Conservation (phyloP, 495 filamentous ascomycete species). For the Podospora pseudocomata region DNA sequence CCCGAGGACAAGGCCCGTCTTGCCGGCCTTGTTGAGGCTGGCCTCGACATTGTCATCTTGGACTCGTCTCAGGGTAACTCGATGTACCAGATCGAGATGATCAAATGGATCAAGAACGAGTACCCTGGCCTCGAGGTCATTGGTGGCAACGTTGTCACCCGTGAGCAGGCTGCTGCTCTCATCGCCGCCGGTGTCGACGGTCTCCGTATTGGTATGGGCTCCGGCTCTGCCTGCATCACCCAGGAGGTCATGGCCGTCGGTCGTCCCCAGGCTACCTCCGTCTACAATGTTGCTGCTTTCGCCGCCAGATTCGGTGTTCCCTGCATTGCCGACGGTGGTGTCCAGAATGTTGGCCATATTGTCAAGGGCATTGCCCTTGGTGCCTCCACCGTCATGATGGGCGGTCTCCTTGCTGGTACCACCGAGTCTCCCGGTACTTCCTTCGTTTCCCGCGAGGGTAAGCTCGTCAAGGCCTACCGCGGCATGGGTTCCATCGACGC, state of each 20-base stretch:
- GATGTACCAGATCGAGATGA: constrained; percentile 95
- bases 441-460: constrained; percentile 88
- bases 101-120: constrained; percentile 86
- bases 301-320: constrained; percentile 93
- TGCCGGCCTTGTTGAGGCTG: constrained; percentile 86
- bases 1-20: constrained; percentile 85
- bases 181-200: constrained; percentile 95
- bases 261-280: constrained; percentile 87
- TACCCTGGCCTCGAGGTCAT: constrained; percentile 89
- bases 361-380: constrained; percentile 96
- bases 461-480: constrained; percentile 98
- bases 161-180: constrained; percentile 85
- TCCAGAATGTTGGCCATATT: constrained; percentile 98
- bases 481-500: constrained; percentile 98
- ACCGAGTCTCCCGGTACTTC: constrained; percentile 97
- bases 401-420: constrained; percentile 91
- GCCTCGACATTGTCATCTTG: constrained; percentile 90
- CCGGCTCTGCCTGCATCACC: constrained; percentile 96
- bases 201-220: constrained; percentile 98
- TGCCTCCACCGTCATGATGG: constrained; percentile 98
- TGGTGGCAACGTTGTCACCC: constrained; percentile 94
- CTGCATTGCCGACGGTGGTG: constrained; percentile 95
- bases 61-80: constrained; percentile 97
- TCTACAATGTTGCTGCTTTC: constrained; percentile 83
- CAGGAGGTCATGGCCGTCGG: constrained; percentile 99